A percentile compares a stretch with the other conserved stretches of the same genome.
These are phyloP conservation scores for Rossbeevera mucosa DNA, from an alignment of 768 basidiomycete genomes.

Conservation along the genomic window DNA sequence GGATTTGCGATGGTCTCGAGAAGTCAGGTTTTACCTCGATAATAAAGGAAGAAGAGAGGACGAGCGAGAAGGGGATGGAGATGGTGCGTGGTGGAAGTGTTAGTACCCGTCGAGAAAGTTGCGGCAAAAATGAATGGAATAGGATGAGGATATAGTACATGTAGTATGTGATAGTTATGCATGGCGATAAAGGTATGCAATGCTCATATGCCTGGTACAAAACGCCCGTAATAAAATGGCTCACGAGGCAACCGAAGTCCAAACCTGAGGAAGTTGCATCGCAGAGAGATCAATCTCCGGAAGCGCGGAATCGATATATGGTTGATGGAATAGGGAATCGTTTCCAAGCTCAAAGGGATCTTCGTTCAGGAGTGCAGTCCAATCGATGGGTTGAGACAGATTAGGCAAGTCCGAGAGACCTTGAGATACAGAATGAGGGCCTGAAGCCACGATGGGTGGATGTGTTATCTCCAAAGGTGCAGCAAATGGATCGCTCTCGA, in stretches of 20 bases:
- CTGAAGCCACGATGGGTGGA: background rate
- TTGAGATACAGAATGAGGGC: background rate
- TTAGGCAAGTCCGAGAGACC: background rate
- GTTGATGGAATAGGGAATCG: background rate
- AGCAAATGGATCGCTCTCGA: background rate
- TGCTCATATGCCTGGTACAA: background rate
- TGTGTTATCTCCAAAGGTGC: background rate
- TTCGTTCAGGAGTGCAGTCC: slow-evolving; percentile 8
- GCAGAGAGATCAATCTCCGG: slow-evolving; percentile 7
- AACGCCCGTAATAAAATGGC: background rate
- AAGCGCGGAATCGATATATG: background rate
- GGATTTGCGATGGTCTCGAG: slow-evolving; percentile 45
- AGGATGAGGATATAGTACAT: background rate
- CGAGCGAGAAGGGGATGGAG: no score
- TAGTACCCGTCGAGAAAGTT: no score
- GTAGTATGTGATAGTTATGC: background rate
- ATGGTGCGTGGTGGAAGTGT: no score
- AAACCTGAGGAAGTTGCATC: slow-evolving; percentile 3
- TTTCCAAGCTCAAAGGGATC: background rate
- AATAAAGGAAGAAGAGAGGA: no score
- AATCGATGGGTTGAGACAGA: slow-evolving; percentile 8
- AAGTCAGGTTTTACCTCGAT: no score
- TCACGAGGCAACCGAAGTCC: background rate
- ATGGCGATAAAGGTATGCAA: background rate
- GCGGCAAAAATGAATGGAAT: background rate